Conservation (phyloP, 306 rosid species). For the Echinosophora koreensis region DNA sequence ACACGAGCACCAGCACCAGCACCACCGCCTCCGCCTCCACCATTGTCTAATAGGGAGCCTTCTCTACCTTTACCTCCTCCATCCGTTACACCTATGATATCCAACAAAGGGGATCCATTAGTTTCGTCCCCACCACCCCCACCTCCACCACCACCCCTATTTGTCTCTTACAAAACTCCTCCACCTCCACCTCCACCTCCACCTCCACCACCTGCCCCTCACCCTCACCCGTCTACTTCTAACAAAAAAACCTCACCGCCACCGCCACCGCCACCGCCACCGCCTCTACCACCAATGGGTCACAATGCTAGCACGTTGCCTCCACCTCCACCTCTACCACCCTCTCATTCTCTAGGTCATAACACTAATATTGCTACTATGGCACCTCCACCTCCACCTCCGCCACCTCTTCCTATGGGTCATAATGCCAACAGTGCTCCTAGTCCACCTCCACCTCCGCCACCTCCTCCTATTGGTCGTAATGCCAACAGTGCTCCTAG, state of each 20-base stretch:
- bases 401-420: not conserved
- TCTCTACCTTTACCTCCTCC: not conserved
- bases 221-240: not conserved
- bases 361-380: too few species aligned
- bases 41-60: not conserved
- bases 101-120: not conserved
- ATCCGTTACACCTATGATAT: not conserved
- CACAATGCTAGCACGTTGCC: not conserved
- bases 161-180: too few species aligned
- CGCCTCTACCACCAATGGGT: not conserved
- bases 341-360: too few species aligned
- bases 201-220: not conserved
- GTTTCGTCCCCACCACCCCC: not conserved
- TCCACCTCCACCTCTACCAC: conserved; percentile 22
- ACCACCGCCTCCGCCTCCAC: conserved; percentile 24
- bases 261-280: not conserved
- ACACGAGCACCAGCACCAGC: conserved; percentile 30
- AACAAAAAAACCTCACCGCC: not conserved
- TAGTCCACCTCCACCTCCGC: not conserved
- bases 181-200: not conserved
- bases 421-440: not conserved
- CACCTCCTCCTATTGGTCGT: not conserved
- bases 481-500: not conserved
- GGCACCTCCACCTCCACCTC: not conserved
- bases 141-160: conserved; percentile 6